Percentiles rank a stretch among this genome's conserved stretches.
phyloP scores from a whole-genome alignment of 1,284 basidiomycete genomes.

The Marasmius fiardii region DNA sequence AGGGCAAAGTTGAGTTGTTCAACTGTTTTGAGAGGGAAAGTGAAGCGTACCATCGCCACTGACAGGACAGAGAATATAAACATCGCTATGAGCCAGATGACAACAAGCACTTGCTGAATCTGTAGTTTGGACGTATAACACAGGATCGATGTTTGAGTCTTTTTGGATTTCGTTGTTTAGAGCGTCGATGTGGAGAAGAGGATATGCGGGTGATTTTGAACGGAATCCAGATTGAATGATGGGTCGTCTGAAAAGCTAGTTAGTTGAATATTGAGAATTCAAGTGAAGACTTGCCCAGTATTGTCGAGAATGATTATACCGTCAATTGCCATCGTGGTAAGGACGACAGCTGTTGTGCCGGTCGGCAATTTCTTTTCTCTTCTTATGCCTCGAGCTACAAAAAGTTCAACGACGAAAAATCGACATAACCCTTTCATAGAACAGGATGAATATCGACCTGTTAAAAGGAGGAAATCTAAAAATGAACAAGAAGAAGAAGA shows the following conservation, averaged over 20 bases:
- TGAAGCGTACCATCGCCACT: constrained; percentile 68
- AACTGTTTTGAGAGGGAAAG: background rate
- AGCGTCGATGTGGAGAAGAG: constrained; percentile 84
- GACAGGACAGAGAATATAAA: constrained; percentile 79
- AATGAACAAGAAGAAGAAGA: constrained; percentile 41
- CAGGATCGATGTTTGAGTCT: constrained; percentile 62
- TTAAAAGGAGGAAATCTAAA: constrained; percentile 65
- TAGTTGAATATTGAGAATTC: constrained; percentile 11
- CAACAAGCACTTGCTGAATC: constrained; percentile 68
- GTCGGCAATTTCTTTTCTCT: constrained; percentile 16
- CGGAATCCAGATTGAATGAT: constrained; percentile 93
- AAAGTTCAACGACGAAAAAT: constrained; percentile 47
- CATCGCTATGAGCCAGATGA: constrained; percentile 74
- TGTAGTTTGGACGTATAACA: constrained; percentile 57
- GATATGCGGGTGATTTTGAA: constrained; percentile 73
- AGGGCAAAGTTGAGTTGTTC: background rate
- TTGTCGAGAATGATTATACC: constrained; percentile 87
- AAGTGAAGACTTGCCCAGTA: constrained; percentile 54
- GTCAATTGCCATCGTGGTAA: constrained; percentile 73
- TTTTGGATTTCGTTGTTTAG: constrained; percentile 72
- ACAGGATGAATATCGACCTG: constrained; percentile 77
- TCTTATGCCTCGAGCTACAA: constrained; percentile 62
- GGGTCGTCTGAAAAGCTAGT: constrained; percentile 57
- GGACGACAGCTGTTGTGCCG: background rate
- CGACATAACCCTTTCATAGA: constrained; percentile 85